Evolutionary conservation across 1,284 basidiomycete genomes (phyloP).

Genomic region (Bondarzewia mesenterica): DNA sequence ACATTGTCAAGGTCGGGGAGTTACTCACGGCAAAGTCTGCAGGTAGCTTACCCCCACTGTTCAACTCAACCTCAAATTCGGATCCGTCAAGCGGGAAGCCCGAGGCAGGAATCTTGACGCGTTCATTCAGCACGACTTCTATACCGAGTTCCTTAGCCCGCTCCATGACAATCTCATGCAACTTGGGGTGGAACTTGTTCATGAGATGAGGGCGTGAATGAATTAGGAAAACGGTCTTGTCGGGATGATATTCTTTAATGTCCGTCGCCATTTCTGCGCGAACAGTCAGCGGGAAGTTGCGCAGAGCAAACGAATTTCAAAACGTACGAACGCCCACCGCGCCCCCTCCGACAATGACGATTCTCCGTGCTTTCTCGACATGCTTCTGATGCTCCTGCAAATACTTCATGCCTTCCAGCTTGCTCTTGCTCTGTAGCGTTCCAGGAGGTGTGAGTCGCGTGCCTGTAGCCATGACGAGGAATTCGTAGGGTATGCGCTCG

Average conservation of each 20-base stretch:
- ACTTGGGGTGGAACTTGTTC: constrained; percentile 28
- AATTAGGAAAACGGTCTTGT: constrained; percentile 33
- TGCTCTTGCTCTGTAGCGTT: constrained; percentile 6
- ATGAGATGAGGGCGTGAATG: constrained; percentile 35
- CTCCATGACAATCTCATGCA: constrained; percentile 26
- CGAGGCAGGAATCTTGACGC: constrained; percentile 24
- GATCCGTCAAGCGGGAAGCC: constrained; percentile 22
- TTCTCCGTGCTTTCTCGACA: constrained; percentile 8
- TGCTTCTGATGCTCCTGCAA: constrained; percentile 13
- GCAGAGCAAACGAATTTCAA: not conserved
- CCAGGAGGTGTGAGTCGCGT: constrained; percentile 16
- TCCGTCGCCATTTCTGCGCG: constrained; percentile 33
- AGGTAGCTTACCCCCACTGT: constrained; percentile 20
- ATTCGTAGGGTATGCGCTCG: constrained; percentile 19
- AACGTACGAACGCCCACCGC: constrained; percentile 16
- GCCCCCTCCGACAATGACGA: constrained; percentile 15
- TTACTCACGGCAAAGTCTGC: constrained; percentile 26
- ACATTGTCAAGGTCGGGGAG: too few species aligned
- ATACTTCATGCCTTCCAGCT: constrained; percentile 12
- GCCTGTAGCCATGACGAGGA: constrained; percentile 24
- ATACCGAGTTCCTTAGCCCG: constrained; percentile 28
- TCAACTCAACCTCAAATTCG: constrained; percentile 21
- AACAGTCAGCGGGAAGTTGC: not conserved
- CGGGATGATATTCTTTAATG: constrained; percentile 29
- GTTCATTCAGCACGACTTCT: constrained; percentile 26